Evolutionary conservation across 1,139 yeast genomes (phyloP).

Genomic region (Pichia sp.): DNA sequence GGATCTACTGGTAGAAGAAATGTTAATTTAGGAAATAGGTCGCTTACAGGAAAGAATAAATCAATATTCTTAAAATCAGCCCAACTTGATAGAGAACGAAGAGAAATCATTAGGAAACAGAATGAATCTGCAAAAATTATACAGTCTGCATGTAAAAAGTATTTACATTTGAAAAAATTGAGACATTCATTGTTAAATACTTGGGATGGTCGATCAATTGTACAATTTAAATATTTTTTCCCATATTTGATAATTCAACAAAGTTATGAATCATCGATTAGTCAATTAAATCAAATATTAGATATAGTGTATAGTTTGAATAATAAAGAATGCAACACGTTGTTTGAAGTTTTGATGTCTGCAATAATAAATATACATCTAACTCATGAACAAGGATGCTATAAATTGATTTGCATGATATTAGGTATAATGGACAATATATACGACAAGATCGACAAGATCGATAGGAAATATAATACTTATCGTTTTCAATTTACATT

Average conservation of each 20-base stretch:
- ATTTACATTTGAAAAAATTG: constrained; percentile 22
- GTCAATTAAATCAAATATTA: constrained; percentile 10
- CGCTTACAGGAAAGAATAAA: constrained; percentile 31
- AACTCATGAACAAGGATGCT: neutral
- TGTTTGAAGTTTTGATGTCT: neutral
- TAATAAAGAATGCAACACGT: neutral
- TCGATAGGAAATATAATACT: neutral
- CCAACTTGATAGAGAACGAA: constrained; percentile 54
- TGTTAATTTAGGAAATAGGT: constrained; percentile 67
- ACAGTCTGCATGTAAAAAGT: constrained; percentile 41
- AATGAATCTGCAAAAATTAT: constrained; percentile 44
- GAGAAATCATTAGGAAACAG: constrained; percentile 50
- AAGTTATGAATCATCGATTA: neutral
- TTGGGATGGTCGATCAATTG: constrained; percentile 21
- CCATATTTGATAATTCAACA: constrained; percentile 14
- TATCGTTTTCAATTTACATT: neutral
- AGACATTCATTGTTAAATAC: constrained; percentile 8
- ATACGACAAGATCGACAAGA: neutral
- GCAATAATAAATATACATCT: neutral
- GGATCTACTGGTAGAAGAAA: constrained; percentile 58
- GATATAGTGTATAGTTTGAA: neutral
- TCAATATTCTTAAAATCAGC: constrained; percentile 52
- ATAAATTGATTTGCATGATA: neutral
- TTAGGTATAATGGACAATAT: neutral
- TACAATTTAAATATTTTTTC: constrained; percentile 23